Evolutionary conservation across 1,284 basidiomycete genomes (phyloP).

Genomic region (Coniferiporia weirii): DNA sequence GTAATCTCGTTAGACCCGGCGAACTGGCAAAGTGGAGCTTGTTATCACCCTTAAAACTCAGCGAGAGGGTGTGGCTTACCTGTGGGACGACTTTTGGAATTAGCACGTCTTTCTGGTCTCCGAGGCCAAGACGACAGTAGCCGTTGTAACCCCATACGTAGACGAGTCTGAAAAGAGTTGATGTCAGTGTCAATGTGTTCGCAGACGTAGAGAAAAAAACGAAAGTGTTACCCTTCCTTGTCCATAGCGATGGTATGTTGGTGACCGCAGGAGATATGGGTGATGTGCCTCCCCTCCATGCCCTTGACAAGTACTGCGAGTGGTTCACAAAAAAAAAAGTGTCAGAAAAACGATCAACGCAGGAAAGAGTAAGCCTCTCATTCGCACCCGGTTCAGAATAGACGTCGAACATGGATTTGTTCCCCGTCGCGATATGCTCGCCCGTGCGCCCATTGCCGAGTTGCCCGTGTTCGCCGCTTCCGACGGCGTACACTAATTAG

Average conservation of each 20-base stretch:
- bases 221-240: slow-evolving; percentile 52
- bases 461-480: slow-evolving; percentile 90
- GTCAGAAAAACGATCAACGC: slow-evolving; percentile 19
- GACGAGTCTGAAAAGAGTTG: slow-evolving; percentile 50
- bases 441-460: slow-evolving; percentile 89
- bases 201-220: slow-evolving; percentile 3
- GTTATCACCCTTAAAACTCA: background rate
- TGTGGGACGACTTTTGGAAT: slow-evolving; percentile 75
- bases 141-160: slow-evolving; percentile 88
- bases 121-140: slow-evolving; percentile 76
- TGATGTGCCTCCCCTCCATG: slow-evolving; percentile 70
- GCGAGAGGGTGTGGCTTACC: slow-evolving; percentile 29
- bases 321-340: too few species aligned
- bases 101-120: slow-evolving; percentile 78
- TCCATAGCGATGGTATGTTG: slow-evolving; percentile 85
- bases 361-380: too few species aligned
- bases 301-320: slow-evolving; percentile 63
- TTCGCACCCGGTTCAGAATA: slow-evolving; percentile 69
- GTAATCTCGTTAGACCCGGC: slow-evolving; percentile 61
- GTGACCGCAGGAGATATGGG: slow-evolving; percentile 78
- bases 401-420: slow-evolving; percentile 80
- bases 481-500: slow-evolving; percentile 73
- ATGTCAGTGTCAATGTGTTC: background rate
- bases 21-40: slow-evolving; percentile 41
- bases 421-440: slow-evolving; percentile 80